Evolutionary conservation across 352 stramenopile species (phyloP), one percentile per base, ranked within the genome.

Genomic region (Pseudoperonospora humuli): DNA sequence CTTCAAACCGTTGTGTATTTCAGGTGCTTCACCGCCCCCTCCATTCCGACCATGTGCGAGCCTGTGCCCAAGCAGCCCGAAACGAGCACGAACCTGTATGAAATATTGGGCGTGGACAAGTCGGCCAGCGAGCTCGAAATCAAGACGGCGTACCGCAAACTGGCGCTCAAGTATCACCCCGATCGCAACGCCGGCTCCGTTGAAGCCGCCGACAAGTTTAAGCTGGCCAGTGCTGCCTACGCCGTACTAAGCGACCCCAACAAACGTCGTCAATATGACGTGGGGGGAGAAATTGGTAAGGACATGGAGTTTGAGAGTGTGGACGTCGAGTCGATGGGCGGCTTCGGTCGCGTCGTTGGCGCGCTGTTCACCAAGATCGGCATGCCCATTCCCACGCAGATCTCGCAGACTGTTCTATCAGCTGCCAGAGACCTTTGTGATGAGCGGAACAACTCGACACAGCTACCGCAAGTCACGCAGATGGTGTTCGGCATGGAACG

Each of bases 311-410:
- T 89, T 42, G 79, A 92, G 49, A 81, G 62, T 33, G 79, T 92
- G 14, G 75, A 92, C 43, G 79, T 92, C 17, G 79, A 92, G 47
- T 67, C 76, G 38, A 89, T 92, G 79, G 76, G 76, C 45, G 74
- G 70, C 57, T 84, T 92, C 55, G 79, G 79, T 3, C 76, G 79
- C 38, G 75, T 92, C 24, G 75, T 92, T 7, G 79, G 82, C 29
- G 82, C 82, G 57, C 74, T 93, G 9, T 93, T 90, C 60, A 90
- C 79, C 15, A 91, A 90, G 60, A 93, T 93, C 39, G 82, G 82
- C 15, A 84, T 93, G 57, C 78, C 82, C 13, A 90, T 93, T 46
- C 82, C 82, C 28, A 93, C 82, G 39, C 79, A 91, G 60, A 92
- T 93, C 55, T 89, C 78, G 15, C 78, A 91, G 64, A 80, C 51